Percentiles rank a stretch among this genome's conserved stretches.
These are phyloP conservation scores for Strobilomyces echinocephalus DNA, from an alignment of 768 basidiomycete species.

Conservation along the genomic window DNA sequence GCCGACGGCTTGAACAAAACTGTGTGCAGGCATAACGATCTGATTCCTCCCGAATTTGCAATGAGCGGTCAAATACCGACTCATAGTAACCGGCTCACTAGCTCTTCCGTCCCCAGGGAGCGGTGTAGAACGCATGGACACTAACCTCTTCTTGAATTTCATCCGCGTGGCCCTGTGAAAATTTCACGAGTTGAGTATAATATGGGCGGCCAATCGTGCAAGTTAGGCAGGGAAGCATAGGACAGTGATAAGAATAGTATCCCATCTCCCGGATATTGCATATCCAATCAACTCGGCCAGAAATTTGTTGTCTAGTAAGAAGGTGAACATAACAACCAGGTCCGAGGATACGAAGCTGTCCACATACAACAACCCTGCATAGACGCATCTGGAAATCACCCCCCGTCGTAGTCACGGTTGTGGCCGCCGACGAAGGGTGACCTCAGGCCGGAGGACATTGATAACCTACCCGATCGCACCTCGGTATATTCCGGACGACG, in stretches of 20 bases:
- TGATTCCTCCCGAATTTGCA: neutral
- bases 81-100: neutral
- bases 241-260: neutral
- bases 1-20: neutral
- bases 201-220: neutral
- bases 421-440: neutral
- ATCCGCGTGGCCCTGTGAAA: neutral
- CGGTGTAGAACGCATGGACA: neutral
- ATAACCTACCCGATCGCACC: neutral
- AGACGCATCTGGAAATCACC: too few species aligned
- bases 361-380: neutral
- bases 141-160: neutral
- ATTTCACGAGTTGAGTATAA: neutral
- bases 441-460: neutral
- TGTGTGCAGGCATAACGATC: neutral
- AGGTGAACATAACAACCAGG: neutral
- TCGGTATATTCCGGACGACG: neutral
- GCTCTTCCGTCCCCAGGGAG: neutral
- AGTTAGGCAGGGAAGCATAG: neutral
- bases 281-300: neutral
- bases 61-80: slow-evolving; percentile 2
- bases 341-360: too few species aligned
- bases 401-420: too few species aligned
- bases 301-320: neutral
- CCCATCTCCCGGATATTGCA: neutral